These are phyloP conservation scores for Wickerhamomyces subpelliculosus DNA, from an alignment of 805 yeast species.

Conservation along the genomic window DNA sequence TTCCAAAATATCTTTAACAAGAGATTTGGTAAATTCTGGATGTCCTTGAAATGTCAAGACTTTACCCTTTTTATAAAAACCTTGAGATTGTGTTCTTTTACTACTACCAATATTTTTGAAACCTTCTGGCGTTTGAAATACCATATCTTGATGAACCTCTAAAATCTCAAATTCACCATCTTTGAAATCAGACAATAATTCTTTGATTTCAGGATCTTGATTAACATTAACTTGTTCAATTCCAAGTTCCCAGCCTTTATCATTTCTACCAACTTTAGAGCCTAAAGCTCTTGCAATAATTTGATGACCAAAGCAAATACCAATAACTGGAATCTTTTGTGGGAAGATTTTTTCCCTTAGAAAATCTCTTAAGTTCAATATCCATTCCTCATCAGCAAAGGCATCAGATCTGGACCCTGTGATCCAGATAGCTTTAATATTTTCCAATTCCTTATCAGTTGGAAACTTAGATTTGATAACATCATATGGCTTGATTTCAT, in stretches of 20 bases:
- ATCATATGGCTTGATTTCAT: slow-evolving; percentile 29
- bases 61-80: slow-evolving; percentile 45
- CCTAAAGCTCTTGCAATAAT: slow-evolving; percentile 63
- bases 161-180: slow-evolving; percentile 30
- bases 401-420: slow-evolving; percentile 49
- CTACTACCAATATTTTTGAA: slow-evolving; percentile 45
- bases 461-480: slow-evolving; percentile 23
- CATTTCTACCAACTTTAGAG: slow-evolving; percentile 47
- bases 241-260: slow-evolving; percentile 71
- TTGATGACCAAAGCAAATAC: slow-evolving; percentile 89
- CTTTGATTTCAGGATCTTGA: slow-evolving; percentile 28
- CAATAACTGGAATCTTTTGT: slow-evolving; percentile 39
- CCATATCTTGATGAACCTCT: slow-evolving; percentile 57
- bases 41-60: slow-evolving; percentile 81
- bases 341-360: slow-evolving; percentile 10
- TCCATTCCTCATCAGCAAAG: slow-evolving; percentile 36
- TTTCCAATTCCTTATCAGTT: slow-evolving; percentile 20
- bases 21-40: slow-evolving; percentile 57
- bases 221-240: slow-evolving; percentile 42
- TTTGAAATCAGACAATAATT: slow-evolving; percentile 11
- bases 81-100: slow-evolving; percentile 55
- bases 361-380: slow-evolving; percentile 31
- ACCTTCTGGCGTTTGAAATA: slow-evolving; percentile 34
- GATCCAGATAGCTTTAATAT: slow-evolving; percentile 36
- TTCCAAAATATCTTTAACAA: background rate